phyloP scores from a whole-genome alignment of 371 early-diverging fungal species.

The Rhizopus microsporus region DNA sequence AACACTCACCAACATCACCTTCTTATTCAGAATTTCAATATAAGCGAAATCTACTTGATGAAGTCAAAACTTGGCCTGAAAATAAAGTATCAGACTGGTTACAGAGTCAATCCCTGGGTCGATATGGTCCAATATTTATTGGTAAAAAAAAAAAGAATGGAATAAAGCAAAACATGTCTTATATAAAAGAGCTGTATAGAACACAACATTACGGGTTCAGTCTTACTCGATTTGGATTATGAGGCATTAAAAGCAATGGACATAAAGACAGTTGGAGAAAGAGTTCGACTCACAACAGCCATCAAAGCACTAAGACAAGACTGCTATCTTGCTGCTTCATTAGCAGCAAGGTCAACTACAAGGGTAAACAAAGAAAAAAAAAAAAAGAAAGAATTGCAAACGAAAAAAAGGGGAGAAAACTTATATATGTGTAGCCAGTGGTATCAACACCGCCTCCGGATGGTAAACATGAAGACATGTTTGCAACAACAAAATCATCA shows the following conservation, averaged over 20 bases:
- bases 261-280: constrained; percentile 81
- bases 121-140: constrained; percentile 67
- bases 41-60: constrained; percentile 46
- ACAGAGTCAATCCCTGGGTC: constrained; percentile 66
- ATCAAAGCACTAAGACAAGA: constrained; percentile 71
- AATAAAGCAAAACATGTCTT: neutral
- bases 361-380: constrained; percentile 10
- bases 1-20: constrained; percentile 54
- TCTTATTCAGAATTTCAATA: constrained; percentile 41
- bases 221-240: constrained; percentile 82
- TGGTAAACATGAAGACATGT: constrained; percentile 39
- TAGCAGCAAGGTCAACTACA: constrained; percentile 33
- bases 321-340: constrained; percentile 49
- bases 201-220: constrained; percentile 78
- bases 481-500: constrained; percentile 28
- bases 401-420: neutral
- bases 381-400: neutral
- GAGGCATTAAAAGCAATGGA: constrained; percentile 81
- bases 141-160: constrained; percentile 33
- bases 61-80: constrained; percentile 69
- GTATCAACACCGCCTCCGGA: constrained; percentile 9
- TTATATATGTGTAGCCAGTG: neutral
- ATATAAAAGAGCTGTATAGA: constrained; percentile 34
- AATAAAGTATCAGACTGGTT: constrained; percentile 78
- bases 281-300: constrained; percentile 75